phyloP scores from a whole-genome alignment of 1,284 basidiomycete species.

The Leccinum fallax region DNA sequence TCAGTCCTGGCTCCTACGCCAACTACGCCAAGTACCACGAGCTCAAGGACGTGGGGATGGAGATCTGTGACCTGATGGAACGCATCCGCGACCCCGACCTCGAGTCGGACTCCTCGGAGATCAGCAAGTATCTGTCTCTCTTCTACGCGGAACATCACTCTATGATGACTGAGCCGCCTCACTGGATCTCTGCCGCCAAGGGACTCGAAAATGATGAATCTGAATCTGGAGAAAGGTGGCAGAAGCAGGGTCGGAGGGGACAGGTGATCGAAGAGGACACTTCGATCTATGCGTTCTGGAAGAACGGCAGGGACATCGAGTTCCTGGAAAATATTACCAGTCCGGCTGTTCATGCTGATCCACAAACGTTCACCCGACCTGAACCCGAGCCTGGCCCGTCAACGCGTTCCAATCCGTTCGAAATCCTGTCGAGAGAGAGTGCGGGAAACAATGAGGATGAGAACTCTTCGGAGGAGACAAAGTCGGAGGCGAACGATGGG shows the following conservation, averaged over 20 bases:
- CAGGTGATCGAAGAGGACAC: conserved; percentile 29
- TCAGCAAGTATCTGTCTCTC: conserved; percentile 43
- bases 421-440: conserved; percentile 12
- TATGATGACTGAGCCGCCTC: conserved; percentile 41
- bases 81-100: conserved; percentile 41
- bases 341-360: not conserved
- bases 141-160: conserved; percentile 47
- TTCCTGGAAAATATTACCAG: conserved; percentile 35
- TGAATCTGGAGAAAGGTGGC: conserved; percentile 25
- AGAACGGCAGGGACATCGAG: conserved; percentile 41
- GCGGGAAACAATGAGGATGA: conserved; percentile 9
- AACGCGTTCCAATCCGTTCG: conserved; percentile 19
- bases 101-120: conserved; percentile 38
- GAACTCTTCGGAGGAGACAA: conserved; percentile 10
- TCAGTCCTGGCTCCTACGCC: conserved; percentile 36
- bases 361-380: not conserved
- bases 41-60: conserved; percentile 47
- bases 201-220: conserved; percentile 19
- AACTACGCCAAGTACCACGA: conserved; percentile 35
- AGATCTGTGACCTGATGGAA: conserved; percentile 49
- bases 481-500: conserved; percentile 15
- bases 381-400: conserved; percentile 5
- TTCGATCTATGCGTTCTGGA: conserved; percentile 53
- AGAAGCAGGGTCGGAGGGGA: conserved; percentile 22
- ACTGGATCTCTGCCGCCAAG: conserved; percentile 43